Percentiles rank a stretch among this genome's conserved stretches.
Conservation (phyloP, 345 rosid species). For the Corchorus capsularis region DNA sequence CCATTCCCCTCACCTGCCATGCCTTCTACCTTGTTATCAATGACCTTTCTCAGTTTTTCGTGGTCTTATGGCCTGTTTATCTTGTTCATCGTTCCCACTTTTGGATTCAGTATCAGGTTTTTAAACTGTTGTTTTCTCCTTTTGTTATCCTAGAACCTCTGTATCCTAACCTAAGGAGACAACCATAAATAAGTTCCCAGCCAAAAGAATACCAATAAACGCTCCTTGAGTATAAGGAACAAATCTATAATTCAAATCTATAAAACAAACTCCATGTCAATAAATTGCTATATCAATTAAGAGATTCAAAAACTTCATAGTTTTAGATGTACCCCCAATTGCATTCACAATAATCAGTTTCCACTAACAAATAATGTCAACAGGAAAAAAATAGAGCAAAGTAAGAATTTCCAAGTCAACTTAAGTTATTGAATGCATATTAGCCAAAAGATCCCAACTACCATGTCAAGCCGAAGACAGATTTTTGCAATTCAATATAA, state of each 20-base stretch:
- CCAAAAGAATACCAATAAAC: slow-evolving; percentile 5
- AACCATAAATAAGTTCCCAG: slow-evolving; percentile 20
- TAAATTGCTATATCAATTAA: background rate
- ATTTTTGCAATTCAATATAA: background rate
- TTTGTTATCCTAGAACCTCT: slow-evolving; percentile 66
- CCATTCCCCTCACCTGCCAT: slow-evolving; percentile 55
- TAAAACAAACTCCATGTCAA: background rate
- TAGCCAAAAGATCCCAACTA: background rate
- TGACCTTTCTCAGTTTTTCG: slow-evolving; percentile 59
- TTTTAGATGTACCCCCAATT: background rate
- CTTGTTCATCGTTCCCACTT: slow-evolving; percentile 33
- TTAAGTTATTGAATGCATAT: background rate
- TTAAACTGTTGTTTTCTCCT: slow-evolving; percentile 38
- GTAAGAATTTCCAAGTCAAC: background rate
- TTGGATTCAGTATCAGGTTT: slow-evolving; percentile 39
- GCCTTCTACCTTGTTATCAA: slow-evolving; percentile 72
- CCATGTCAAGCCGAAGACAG: background rate
- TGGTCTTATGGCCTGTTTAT: slow-evolving; percentile 43
- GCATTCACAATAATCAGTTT: background rate
- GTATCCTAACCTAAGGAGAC: slow-evolving; percentile 63
- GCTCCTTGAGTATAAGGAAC: background rate
- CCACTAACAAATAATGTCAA: background rate
- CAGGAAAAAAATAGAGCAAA: background rate
- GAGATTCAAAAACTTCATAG: background rate
- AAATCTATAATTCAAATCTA: background rate